Evolutionary conservation across 805 yeast genomes (phyloP).

Genomic region (Metschnikowia santaceciliae): DNA sequence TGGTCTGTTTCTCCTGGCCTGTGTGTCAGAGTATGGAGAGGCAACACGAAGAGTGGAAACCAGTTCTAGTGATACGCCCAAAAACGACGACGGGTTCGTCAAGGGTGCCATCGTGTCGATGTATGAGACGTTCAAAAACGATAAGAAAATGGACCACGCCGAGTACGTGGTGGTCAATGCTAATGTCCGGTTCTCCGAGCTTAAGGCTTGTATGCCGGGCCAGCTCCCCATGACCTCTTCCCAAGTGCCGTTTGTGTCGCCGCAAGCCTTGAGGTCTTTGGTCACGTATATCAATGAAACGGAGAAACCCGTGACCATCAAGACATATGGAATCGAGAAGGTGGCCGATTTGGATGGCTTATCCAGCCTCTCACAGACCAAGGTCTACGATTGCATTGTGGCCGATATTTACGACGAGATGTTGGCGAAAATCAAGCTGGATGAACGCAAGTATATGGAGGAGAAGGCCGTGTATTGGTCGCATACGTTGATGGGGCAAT

Average conservation of each 20-base stretch:
- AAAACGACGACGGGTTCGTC: conserved; percentile 23
- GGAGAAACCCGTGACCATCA: conserved; percentile 31
- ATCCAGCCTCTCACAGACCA: conserved; percentile 38
- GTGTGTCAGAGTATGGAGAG: conserved; percentile 12
- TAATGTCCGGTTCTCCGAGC: conserved; percentile 58
- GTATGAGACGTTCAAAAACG: conserved; percentile 32
- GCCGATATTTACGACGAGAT: conserved; percentile 58
- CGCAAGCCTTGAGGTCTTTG: conserved; percentile 58
- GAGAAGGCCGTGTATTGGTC: conserved; percentile 54
- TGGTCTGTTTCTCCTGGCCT: conserved; percentile 25
- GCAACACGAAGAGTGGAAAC: not conserved
- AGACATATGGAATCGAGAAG: conserved; percentile 39
- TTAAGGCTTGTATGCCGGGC: conserved; percentile 52
- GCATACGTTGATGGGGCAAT: conserved; percentile 55
- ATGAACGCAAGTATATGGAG: conserved; percentile 44
- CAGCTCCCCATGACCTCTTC: conserved; percentile 48
- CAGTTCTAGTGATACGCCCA: not conserved
- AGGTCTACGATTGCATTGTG: conserved; percentile 47
- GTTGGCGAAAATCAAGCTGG: conserved; percentile 49
- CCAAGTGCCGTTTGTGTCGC: conserved; percentile 52
- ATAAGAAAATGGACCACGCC: conserved; percentile 12
- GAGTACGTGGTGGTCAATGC: conserved; percentile 65
- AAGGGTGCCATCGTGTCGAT: conserved; percentile 40
- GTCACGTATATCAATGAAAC: conserved; percentile 53
- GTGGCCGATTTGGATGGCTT: conserved; percentile 35